phyloP scores from a whole-genome alignment of 2,329 filamentous ascomycete species.

The Aspergillus fischeri region DNA sequence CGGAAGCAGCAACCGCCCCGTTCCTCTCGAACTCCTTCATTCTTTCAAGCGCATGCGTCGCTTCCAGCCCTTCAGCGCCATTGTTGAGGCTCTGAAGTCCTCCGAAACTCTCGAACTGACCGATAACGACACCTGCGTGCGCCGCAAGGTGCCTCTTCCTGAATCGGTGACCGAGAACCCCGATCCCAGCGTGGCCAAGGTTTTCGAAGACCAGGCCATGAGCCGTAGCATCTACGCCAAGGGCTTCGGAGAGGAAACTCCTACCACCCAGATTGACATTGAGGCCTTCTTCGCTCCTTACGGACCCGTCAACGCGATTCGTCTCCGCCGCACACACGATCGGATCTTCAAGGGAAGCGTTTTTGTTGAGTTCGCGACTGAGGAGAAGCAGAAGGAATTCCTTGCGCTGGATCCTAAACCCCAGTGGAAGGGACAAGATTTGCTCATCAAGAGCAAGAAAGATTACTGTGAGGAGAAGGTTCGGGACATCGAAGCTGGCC shows the following conservation, averaged over 20 bases:
- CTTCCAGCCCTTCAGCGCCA: constrained; percentile 81
- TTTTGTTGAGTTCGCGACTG: constrained; percentile 84
- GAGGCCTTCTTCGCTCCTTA: constrained; percentile 85
- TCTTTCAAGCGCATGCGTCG: constrained; percentile 93
- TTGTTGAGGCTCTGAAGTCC: constrained; percentile 77
- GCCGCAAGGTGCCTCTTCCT: constrained; percentile 68
- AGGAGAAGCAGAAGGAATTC: constrained; percentile 77
- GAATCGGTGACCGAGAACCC: constrained; percentile 53
- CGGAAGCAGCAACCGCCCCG: constrained; percentile 68
- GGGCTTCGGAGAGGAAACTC: constrained; percentile 83
- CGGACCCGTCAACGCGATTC: constrained; percentile 75
- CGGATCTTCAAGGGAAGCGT: constrained; percentile 91
- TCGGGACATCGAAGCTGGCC: constrained; percentile 66
- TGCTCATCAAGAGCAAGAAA: constrained; percentile 82
- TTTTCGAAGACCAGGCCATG: constrained; percentile 63
- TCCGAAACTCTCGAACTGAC: constrained; percentile 69
- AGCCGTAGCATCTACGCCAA: constrained; percentile 83
- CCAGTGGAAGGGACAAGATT: constrained; percentile 73
- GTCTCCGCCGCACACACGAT: constrained; percentile 71
- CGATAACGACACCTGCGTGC: constrained; percentile 67
- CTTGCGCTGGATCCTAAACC: constrained; percentile 75
- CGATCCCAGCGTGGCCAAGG: constrained; percentile 50
- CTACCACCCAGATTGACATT: constrained; percentile 85
- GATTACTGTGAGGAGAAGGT: constrained; percentile 79
- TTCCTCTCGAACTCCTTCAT: constrained; percentile 72